These are phyloP conservation scores for Lupinus albus DNA, from an alignment of 306 rosid species.

Conservation along the genomic window DNA sequence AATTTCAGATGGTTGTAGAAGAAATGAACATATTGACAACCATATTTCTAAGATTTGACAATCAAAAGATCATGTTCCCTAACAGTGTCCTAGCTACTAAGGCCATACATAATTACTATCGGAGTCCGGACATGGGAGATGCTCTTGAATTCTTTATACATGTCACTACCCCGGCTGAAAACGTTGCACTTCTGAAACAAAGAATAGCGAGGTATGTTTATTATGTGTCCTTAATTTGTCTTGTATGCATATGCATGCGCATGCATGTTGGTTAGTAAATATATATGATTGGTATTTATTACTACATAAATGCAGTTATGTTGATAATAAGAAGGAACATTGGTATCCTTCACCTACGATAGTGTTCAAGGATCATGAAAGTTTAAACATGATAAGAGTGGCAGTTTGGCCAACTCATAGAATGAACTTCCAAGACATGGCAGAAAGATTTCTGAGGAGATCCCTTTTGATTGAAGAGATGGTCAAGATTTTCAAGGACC, in stretches of 20 bases:
- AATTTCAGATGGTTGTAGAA: constrained; percentile 88
- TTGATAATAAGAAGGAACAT: constrained; percentile 82
- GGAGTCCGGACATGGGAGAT: constrained; percentile 95
- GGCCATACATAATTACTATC: constrained; percentile 72
- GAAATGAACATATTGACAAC: constrained; percentile 98
- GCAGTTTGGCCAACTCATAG: constrained; percentile 76
- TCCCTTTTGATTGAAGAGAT: constrained; percentile 73
- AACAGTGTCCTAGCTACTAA: constrained; percentile 75
- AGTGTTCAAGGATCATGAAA: constrained; percentile 64
- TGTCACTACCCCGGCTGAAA: constrained; percentile 72
- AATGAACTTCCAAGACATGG: constrained; percentile 86
- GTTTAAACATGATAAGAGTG: constrained; percentile 52
- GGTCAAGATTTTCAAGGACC: constrained; percentile 67
- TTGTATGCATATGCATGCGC: neutral
- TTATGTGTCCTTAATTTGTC: neutral
- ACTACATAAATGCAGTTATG: constrained; percentile 71
- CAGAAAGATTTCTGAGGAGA: constrained; percentile 72
- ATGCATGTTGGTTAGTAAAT: neutral
- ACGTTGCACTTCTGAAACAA: constrained; percentile 58
- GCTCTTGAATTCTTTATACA: constrained; percentile 70
- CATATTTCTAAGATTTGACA: constrained; percentile 73
- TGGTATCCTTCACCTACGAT: constrained; percentile 76
- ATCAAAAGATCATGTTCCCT: constrained; percentile 61
- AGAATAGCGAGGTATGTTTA: constrained; percentile 66
- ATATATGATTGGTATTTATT: neutral